These are phyloP conservation scores for Adenanthera pavonina DNA, from an alignment of 306 rosid species.

Conservation along the genomic window DNA sequence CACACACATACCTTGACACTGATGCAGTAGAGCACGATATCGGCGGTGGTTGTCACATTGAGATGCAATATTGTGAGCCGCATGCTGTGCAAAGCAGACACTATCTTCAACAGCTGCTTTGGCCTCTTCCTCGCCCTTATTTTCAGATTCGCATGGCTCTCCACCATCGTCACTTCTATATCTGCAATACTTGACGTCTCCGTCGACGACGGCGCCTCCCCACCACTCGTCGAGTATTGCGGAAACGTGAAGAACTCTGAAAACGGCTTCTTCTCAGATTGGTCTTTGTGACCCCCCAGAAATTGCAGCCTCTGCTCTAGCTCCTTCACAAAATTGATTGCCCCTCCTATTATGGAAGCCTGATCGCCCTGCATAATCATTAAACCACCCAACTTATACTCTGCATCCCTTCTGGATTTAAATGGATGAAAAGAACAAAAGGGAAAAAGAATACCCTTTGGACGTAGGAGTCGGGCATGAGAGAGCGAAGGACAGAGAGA, in stretches of 20 bases:
- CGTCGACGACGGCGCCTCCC: slow-evolving; percentile 27
- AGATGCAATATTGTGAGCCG: slow-evolving; percentile 84
- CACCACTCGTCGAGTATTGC: slow-evolving; percentile 52
- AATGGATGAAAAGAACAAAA: not conserved
- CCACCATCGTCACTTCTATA: slow-evolving; percentile 93
- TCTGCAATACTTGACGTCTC: slow-evolving; percentile 55
- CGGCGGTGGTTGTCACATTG: slow-evolving; percentile 66
- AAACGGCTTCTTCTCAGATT: slow-evolving; percentile 51
- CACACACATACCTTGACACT: slow-evolving; percentile 68
- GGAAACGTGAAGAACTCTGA: slow-evolving; percentile 90
- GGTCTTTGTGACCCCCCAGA: slow-evolving; percentile 54
- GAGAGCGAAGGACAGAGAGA: slow-evolving; percentile 84
- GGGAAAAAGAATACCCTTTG: slow-evolving; percentile 70
- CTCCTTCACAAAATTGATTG: slow-evolving; percentile 90
- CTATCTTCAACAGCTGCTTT: slow-evolving; percentile 75
- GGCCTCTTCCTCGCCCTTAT: slow-evolving; percentile 74
- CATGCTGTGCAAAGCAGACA: slow-evolving; percentile 72
- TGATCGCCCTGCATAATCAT: slow-evolving; percentile 76
- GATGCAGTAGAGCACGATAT: slow-evolving; percentile 70
- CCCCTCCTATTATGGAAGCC: slow-evolving; percentile 94
- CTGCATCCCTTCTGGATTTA: not conserved
- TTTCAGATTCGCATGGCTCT: slow-evolving; percentile 87
- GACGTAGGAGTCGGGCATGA: slow-evolving; percentile 90
- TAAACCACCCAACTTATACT: not conserved
- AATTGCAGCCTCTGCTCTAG: slow-evolving; percentile 82